Evolutionary conservation across 2,329 filamentous ascomycete species (phyloP).

Genomic region (Talaromyces sp.): DNA sequence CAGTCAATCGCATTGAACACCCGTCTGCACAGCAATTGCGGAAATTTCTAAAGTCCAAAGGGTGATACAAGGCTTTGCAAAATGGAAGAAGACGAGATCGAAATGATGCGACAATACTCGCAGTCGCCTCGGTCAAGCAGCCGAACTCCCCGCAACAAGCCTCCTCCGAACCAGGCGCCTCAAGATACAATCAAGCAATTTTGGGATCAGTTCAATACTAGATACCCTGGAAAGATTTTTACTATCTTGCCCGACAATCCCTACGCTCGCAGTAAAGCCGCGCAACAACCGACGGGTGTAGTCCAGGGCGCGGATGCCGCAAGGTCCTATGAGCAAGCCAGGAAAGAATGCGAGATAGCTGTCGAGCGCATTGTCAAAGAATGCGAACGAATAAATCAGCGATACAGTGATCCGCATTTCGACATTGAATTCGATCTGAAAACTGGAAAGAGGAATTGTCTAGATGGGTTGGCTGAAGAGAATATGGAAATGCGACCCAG

Average conservation of each 20-base stretch:
- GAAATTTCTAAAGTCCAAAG: neutral
- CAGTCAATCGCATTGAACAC: neutral
- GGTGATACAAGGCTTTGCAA: neutral
- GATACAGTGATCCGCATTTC: slow-evolving; percentile 83
- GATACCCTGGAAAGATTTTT: slow-evolving; percentile 67
- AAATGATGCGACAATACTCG: slow-evolving; percentile 25
- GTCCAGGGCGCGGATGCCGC: slow-evolving; percentile 56
- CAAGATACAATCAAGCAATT: slow-evolving; percentile 69
- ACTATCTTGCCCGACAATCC: slow-evolving; percentile 66
- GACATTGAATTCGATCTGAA: slow-evolving; percentile 77
- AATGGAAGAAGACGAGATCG: slow-evolving; percentile 33
- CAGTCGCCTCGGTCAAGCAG: slow-evolving; percentile 34
- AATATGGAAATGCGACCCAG: slow-evolving; percentile 55
- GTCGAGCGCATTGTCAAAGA: slow-evolving; percentile 57
- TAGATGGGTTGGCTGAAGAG: slow-evolving; percentile 44
- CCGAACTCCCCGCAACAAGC: slow-evolving; percentile 29
- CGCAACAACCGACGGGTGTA: slow-evolving; percentile 53
- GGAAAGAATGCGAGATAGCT: slow-evolving; percentile 61
- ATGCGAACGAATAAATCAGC: slow-evolving; percentile 74
- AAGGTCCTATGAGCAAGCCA: slow-evolving; percentile 69
- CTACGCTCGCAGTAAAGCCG: slow-evolving; percentile 59
- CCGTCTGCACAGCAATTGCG: neutral
- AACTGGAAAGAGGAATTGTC: slow-evolving; percentile 49
- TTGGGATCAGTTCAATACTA: slow-evolving; percentile 68
- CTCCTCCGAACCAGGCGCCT: slow-evolving; percentile 51